Evolutionary conservation across 2,329 filamentous ascomycete species (phyloP).

Genomic region (Paracoccidioides brasiliensis): DNA sequence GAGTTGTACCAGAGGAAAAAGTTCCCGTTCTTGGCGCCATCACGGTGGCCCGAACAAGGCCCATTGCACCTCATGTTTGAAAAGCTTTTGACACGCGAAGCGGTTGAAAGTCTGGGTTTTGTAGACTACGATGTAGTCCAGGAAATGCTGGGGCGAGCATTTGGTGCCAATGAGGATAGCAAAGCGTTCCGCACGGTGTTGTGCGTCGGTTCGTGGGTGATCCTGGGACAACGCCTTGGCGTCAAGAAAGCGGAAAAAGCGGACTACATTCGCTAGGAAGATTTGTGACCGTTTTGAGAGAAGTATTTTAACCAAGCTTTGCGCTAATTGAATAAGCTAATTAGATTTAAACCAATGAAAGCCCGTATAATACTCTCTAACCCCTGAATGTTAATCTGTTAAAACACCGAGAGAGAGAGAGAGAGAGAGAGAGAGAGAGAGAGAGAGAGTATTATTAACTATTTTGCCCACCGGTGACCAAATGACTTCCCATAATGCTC

Average conservation of each 20-base stretch:
- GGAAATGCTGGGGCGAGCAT: slow-evolving; percentile 26
- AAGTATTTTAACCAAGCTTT: no score
- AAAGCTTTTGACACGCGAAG: slow-evolving; percentile 23
- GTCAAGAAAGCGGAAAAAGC: slow-evolving; percentile 14
- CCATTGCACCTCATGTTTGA: slow-evolving; percentile 27
- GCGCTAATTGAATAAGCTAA: no score
- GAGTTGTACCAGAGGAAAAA: slow-evolving; percentile 41
- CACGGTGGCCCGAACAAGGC: slow-evolving; percentile 29
- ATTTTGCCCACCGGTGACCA: no score
- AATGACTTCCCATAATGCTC: no score
- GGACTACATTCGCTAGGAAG: not conserved
- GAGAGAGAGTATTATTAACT: no score
- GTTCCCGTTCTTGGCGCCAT: slow-evolving; percentile 38
- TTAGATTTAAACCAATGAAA: no score
- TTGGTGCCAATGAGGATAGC: slow-evolving; percentile 24
- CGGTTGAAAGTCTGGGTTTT: slow-evolving; percentile 30
- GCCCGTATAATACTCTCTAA: no score
- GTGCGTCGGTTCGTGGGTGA: slow-evolving; percentile 32
- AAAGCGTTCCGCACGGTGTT: slow-evolving; percentile 27
- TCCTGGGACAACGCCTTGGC: slow-evolving; percentile 32
- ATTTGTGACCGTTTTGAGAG: no score
- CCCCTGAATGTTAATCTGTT: no score
- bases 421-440: no score
- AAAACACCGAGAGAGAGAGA: no score
- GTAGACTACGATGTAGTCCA: slow-evolving; percentile 27